Evolutionary conservation across 176 grass and related monocot genomes (phyloP), one percentile per base, ranked within the genome.

Genomic region (Juncus effusus): DNA sequence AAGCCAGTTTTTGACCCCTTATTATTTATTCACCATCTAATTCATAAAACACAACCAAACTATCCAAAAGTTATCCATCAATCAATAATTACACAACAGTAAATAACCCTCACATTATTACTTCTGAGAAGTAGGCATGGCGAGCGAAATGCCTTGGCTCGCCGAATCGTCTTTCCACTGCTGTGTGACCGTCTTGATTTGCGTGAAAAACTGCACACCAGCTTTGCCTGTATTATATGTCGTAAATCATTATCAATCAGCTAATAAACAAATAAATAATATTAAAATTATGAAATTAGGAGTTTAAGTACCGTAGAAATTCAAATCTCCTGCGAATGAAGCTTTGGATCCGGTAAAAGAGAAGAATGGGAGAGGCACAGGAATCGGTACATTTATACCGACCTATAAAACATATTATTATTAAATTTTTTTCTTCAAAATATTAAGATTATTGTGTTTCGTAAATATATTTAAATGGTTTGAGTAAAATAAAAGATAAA

Each of bases 351-450:
- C 93, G 0, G 88, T 97, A 70, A 97, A 97, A 38, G 93, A 97
- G 56, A 97, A 97, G 80, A 97, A 97, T 4, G 93, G 93, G 49
- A 97, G 28, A 42, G 93, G 93, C 51, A 97, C 93, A 7, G 93
- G 93, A 84, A 97, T 97, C 0, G 88, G 88, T 52, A 97, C 88
- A 11, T 97, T 97, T 78, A 97, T 92, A n/a, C 93, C 93, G 53
- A 97, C 88, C 93, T 97, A 62, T 40, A 61, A 42, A 36, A 14
- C 36, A 3, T 8, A 70, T 44, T 61, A 6, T 4, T 64, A 52
- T 14, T 5, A 13, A 75, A 47, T 1, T 47, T 47, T 6, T 1
- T 5, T 47, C 9, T 47, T 47, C 9, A 1, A 6, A 47, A 47
- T 47, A 47, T 47, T 6, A 47, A 6, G 44, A 9, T 1, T 47